Evolutionary conservation across 768 basidiomycete genomes (phyloP), one percentile per base, ranked within the genome.

Genomic region (Hypsizygus marmoreus): DNA sequence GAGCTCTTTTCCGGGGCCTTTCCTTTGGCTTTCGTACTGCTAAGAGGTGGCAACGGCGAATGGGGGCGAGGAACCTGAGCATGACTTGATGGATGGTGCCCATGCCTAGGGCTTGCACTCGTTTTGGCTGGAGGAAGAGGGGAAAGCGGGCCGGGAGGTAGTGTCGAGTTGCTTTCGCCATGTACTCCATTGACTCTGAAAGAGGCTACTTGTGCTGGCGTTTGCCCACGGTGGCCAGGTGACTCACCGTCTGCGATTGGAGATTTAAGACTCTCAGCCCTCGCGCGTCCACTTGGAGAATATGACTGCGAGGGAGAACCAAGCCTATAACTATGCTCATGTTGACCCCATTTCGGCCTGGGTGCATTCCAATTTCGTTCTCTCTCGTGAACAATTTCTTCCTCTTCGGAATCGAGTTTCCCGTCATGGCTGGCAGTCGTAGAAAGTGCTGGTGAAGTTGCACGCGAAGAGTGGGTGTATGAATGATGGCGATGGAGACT

Each of bases 361-460:
- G 79, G 81, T 6, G 83, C 76, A 60, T 84, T 82, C 85, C 84
- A 86, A 55, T 86, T 86, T 37, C 81, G 71, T 62, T 86, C 84
- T 37, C 82, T 74, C 53, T 77, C 74, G 36, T 64, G 61, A 7
- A 55, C 40, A 22, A 54, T 37, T 29, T 66, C 59, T 11, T 46
- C 53, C 4, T 65, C 58, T 13, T 53, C 54, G 3, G 51, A 43
- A n/a, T 69, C 69, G 19, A 66, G 52, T 24, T 60, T 51, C 30
- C 58, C 67, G 11, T 62, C 68, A 23, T 52, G 56, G 31, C 65
- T 69, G 11, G 25, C 51, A 25, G 58, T 57, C 6, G 65, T 44
- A 16, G 73, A 76, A 14, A 59, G 53, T 11, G 61, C 55, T 23
- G 79, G 75, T 16, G 81, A 82, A 45, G 66, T 68, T 4, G 71